Evolutionary conservation across 768 basidiomycete species (phyloP).

Genomic region (Hydnomerulius pinastri): DNA sequence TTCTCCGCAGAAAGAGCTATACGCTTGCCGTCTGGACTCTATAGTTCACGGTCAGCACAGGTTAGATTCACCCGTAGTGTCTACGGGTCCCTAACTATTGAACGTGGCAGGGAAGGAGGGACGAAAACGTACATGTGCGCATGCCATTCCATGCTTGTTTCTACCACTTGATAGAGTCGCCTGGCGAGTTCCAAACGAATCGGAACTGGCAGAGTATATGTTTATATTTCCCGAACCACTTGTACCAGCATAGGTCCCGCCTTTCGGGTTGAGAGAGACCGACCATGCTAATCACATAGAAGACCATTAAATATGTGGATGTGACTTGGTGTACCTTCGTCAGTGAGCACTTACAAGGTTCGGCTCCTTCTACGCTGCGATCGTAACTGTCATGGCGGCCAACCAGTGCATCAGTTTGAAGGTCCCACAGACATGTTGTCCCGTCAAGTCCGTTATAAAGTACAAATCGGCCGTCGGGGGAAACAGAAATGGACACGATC

Average conservation of each 20-base stretch:
- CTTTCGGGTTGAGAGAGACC: conserved; percentile 76
- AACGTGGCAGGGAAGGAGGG: background rate
- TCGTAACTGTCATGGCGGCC: conserved; percentile 76
- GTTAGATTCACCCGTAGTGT: background rate
- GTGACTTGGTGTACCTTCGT: background rate
- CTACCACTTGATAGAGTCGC: conserved; percentile 64
- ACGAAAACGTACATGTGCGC: conserved; percentile 57
- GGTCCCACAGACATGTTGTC: conserved; percentile 73
- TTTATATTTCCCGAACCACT: conserved; percentile 70
- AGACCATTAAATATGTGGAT: conserved; percentile 2
- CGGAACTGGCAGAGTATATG: conserved; percentile 67
- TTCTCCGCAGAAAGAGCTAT: conserved; percentile 82
- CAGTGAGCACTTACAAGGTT: conserved; percentile 59
- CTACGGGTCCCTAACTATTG: conserved; percentile 2
- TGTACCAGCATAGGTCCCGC: conserved; percentile 72
- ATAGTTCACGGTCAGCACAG: conserved; percentile 9
- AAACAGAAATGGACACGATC: conserved; percentile 76
- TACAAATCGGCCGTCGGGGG: conserved; percentile 62
- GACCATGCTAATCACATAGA: conserved; percentile 64
- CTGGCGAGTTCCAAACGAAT: conserved; percentile 68
- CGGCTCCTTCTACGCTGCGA: conserved; percentile 54
- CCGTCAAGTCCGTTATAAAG: conserved; percentile 87
- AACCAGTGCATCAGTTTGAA: conserved; percentile 58
- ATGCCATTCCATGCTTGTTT: conserved; percentile 76
- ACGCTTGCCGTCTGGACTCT: conserved; percentile 88